Evolutionary conservation across 805 yeast genomes (phyloP).

Genomic region (Metschnikowia reukaufii): DNA sequence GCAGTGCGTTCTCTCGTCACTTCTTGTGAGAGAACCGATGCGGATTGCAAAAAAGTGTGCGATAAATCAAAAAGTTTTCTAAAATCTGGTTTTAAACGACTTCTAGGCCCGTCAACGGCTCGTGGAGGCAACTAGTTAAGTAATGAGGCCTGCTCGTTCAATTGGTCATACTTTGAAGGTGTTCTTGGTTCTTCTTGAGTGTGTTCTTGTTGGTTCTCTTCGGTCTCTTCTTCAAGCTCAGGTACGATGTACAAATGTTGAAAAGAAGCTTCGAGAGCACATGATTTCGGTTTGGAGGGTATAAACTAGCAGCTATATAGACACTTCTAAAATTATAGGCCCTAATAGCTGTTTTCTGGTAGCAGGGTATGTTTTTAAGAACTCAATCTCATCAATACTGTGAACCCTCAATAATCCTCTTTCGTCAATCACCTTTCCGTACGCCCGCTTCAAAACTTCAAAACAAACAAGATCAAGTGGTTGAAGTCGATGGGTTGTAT

Average conservation of each 20-base stretch:
- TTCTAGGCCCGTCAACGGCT: not conserved
- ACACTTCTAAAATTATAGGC: not conserved
- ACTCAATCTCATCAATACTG: not conserved
- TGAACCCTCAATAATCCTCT: not conserved
- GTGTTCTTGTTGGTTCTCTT: not conserved
- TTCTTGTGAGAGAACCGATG: not conserved
- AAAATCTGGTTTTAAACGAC: not conserved
- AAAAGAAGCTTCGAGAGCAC: slow-evolving; percentile 1
- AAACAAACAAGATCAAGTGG: not conserved
- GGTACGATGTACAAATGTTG: not conserved
- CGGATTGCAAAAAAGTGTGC: not conserved
- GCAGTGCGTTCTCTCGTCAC: not conserved
- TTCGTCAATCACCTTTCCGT: not conserved
- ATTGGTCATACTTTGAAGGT: not conserved
- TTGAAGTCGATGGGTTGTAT: slow-evolving; percentile 1
- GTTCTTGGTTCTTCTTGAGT: not conserved
- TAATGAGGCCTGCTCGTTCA: not conserved
- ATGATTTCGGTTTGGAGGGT: not conserved
- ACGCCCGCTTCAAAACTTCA: not conserved
- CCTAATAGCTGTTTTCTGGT: not conserved
- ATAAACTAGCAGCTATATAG: not conserved
- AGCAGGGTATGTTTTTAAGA: not conserved
- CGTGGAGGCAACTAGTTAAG: not conserved
- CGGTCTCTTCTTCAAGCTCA: not conserved
- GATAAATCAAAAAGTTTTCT: not conserved